These are phyloP conservation scores for Suillus bovinus DNA, from an alignment of 768 basidiomycete genomes.

Conservation along the genomic window DNA sequence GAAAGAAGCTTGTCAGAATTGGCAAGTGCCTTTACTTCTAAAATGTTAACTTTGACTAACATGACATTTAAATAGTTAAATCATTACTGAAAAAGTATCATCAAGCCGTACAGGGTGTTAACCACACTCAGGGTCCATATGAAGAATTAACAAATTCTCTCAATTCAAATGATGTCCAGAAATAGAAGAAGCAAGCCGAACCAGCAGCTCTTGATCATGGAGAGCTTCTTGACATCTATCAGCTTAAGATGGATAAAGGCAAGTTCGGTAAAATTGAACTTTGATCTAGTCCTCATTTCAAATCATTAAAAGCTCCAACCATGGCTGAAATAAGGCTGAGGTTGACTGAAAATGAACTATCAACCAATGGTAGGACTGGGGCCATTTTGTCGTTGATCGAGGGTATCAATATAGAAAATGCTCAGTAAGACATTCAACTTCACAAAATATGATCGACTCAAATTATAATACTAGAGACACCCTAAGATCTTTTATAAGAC, in stretches of 20 bases:
- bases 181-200: neutral
- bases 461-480: constrained; percentile 5
- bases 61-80: neutral
- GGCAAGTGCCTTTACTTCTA: constrained; percentile 12
- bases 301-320: no score
- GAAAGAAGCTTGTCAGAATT: constrained; percentile 31
- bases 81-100: constrained; percentile 3
- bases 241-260: constrained; percentile 6
- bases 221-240: constrained; percentile 2
- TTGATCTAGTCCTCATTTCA: no score
- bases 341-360: no score
- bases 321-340: no score
- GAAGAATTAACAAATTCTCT: constrained; percentile 1
- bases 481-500: neutral
- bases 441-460: neutral
- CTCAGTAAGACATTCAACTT: constrained; percentile 5
- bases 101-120: neutral
- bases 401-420: no score
- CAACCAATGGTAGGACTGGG: no score
- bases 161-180: neutral
- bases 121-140: constrained; percentile 1
- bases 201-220: neutral
- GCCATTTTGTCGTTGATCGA: no score
- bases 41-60: neutral
- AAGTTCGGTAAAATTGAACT: neutral